Evolutionary conservation across 2,329 filamentous ascomycete genomes (phyloP), one percentile per base, ranked within the genome.

Genomic region (Colletotrichum sp.): DNA sequence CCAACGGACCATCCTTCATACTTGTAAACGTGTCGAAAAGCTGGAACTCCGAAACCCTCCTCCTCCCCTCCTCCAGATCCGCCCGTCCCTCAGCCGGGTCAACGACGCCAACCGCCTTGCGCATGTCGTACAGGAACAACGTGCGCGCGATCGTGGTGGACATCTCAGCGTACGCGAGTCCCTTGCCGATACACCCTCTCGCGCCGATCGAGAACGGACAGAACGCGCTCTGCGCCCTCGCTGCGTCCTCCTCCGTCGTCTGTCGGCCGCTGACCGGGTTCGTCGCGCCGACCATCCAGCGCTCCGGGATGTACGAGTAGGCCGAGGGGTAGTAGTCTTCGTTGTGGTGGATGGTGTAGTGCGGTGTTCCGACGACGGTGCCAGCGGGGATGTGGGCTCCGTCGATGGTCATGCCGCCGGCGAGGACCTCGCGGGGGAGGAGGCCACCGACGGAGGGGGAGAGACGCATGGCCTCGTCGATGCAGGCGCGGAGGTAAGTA

Each of bases 191-290:
- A 80, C 94, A 95, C 3, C 93, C 93, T 13, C 93, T 86, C 0
- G 93, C 91, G 0, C 94, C 94, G 77, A 94, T 86, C 61, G 90
- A 92, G 79, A 95, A 95, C 3, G 95, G 93, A 77, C 93, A 95
- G 84, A 94, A 96, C 1, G 94, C 94, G 39, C 88, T 89, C 67
- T 93, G 90, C 3, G 94, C 93, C 7, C 86, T 80, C 4, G 87
- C 85, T 3, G 91, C 85, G 68, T 91, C 89, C 3, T 88, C 87
- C 73, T 89, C 88, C 7, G 85, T 88, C 1, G 88, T 87, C 34
- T 82, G 79, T 72, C 82, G 83, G 52, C 85, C 82, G 34, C 77
- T 82, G 32, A 81, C 75, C 9, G 79, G 82, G 81, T 82, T 88
- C 82, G 78, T 80, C 59, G 85, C 86, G 6, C 89, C 90, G 3